Evolutionary conservation across 2,329 filamentous ascomycete species (phyloP).

Genomic region (Drechmeria coniospora): DNA sequence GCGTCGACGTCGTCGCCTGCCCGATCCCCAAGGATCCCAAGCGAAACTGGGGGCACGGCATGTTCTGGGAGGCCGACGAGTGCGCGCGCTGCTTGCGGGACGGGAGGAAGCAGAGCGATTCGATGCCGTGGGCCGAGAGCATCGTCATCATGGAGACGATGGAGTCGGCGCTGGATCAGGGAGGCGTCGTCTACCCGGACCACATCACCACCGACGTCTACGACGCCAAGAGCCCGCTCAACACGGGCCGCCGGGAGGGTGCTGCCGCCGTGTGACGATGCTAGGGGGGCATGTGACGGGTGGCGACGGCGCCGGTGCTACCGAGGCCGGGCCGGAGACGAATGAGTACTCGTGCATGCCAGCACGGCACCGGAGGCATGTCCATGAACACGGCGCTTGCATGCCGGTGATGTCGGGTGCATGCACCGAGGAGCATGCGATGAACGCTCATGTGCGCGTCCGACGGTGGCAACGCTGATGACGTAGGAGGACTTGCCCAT

Average conservation of each 20-base stretch:
- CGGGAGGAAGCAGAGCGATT: slow-evolving; percentile 59
- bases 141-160: slow-evolving; percentile 69
- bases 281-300: background rate
- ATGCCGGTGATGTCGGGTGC: no score
- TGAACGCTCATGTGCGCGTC: no score
- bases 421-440: no score
- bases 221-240: slow-evolving; percentile 45
- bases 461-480: no score
- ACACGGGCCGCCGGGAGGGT: slow-evolving; percentile 30
- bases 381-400: no score
- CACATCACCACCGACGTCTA: slow-evolving; percentile 41
- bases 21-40: slow-evolving; percentile 35
- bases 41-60: slow-evolving; percentile 52
- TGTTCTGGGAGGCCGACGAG: slow-evolving; percentile 83
- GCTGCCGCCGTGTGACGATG: background rate
- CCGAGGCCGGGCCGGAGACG: no score
- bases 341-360: no score
- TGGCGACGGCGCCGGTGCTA: no score
- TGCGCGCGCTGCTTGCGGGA: slow-evolving; percentile 60
- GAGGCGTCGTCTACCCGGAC: slow-evolving; percentile 37
- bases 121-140: slow-evolving; percentile 59
- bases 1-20: slow-evolving; percentile 34
- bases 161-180: slow-evolving; percentile 39
- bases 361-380: no score
- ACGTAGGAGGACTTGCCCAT: no score